Evolutionary conservation across 2,329 filamentous ascomycete genomes (phyloP).

Genomic region (Ceratocystis cubensis): DNA sequence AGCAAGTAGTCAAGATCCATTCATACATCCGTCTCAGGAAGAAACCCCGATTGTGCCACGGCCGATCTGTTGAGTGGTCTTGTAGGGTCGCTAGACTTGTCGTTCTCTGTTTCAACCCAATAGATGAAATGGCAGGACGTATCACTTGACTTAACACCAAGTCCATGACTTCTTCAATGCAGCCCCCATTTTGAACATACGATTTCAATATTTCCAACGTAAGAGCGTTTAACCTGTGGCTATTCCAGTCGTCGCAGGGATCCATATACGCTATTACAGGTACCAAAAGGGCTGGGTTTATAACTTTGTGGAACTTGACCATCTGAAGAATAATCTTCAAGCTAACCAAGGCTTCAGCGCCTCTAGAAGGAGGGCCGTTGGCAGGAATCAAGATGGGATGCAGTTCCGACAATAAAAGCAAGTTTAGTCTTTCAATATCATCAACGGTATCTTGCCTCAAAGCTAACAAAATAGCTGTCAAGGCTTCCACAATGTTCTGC

Average conservation of each 20-base stretch:
- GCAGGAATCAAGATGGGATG: neutral
- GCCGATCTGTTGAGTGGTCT: conserved; percentile 16
- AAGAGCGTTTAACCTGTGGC: neutral
- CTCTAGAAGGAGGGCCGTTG: neutral
- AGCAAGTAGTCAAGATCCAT: conserved; percentile 20
- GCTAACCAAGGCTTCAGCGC: neutral
- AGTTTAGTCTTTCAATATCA: neutral
- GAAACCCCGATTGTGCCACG: conserved; percentile 15
- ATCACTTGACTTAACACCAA: conserved; percentile 4
- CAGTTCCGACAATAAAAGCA: neutral
- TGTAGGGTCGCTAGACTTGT: conserved; percentile 8
- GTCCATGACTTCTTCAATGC: conserved; percentile 11
- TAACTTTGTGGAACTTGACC: neutral
- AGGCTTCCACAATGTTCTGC: neutral
- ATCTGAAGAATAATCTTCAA: neutral
- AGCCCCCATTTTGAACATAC: neutral
- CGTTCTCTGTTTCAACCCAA: neutral
- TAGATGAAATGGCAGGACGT: conserved; percentile 2
- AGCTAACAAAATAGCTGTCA: neutral
- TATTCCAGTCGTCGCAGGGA: neutral
- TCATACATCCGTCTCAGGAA: conserved; percentile 14
- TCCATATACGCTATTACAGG: conserved; percentile 1
- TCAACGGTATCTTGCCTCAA: neutral
- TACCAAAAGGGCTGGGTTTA: neutral
- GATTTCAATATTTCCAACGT: neutral